Percentiles rank a stretch among this genome's conserved stretches.
These are phyloP conservation scores for Lasiosphaeria ovina DNA, from an alignment of 495 filamentous ascomycete species.

Conservation along the genomic window DNA sequence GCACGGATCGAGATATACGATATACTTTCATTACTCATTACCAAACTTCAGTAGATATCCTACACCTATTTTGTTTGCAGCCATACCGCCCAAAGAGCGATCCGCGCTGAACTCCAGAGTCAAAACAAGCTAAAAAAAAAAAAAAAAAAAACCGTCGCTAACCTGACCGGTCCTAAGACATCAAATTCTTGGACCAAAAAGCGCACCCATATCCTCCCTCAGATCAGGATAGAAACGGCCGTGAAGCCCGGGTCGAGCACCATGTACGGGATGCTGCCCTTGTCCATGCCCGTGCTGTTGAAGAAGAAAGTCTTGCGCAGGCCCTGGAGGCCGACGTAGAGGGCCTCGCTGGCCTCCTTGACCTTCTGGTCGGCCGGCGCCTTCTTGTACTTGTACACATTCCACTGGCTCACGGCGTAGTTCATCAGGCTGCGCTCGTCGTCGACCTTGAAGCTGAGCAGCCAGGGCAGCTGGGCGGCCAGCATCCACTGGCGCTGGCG, in stretches of 20 bases:
- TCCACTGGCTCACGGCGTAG: conserved; percentile 37
- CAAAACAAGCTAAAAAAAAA: no score
- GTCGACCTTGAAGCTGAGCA: conserved; percentile 44
- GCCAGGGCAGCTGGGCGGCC: conserved; percentile 41
- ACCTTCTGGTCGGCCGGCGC: conserved; percentile 14
- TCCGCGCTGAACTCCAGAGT: no score
- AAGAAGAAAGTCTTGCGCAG: conserved; percentile 25
- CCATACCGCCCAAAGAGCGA: no score
- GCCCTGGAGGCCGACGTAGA: conserved; percentile 28
- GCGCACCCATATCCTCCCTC: background rate
- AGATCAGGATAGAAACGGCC: conserved; percentile 43
- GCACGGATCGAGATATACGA: no score
- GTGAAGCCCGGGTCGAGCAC: conserved; percentile 41
- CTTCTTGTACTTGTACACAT: conserved; percentile 26
- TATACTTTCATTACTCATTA: no score
- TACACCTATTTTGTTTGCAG: no score
- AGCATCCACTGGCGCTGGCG: conserved; percentile 42
- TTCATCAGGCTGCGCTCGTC: conserved; percentile 37
- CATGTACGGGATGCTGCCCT: conserved; percentile 39
- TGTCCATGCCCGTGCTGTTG: conserved; percentile 29
- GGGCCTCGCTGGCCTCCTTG: conserved; percentile 21
- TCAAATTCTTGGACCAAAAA: background rate
- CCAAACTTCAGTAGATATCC: no score
- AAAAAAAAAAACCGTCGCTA: no score
- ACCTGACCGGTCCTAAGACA: no score